Conservation (phyloP, 148 eudicot species). For the Diospyros lotus region DNA sequence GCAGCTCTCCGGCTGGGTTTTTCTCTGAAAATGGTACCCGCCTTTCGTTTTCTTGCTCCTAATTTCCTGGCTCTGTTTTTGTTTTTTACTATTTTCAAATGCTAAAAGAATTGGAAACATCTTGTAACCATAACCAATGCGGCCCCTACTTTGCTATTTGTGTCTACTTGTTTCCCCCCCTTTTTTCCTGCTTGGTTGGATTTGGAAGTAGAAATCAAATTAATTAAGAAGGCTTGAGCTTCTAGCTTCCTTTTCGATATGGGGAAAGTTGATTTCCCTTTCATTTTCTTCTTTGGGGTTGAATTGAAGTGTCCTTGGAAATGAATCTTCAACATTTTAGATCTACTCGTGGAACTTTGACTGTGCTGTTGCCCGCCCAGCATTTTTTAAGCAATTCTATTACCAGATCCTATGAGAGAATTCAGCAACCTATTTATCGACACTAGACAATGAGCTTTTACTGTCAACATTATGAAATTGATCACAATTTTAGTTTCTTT, state of each 20-base stretch:
- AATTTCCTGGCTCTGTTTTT: neutral
- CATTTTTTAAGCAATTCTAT: neutral
- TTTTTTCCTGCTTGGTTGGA: too few species aligned
- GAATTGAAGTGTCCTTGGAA: neutral
- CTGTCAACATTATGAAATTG: neutral
- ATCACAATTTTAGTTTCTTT: neutral
- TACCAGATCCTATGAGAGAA: too few species aligned
- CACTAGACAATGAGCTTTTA: too few species aligned
- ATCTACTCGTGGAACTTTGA: neutral
- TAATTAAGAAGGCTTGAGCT: too few species aligned
- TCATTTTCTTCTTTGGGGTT: neutral
- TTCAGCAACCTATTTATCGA: too few species aligned
- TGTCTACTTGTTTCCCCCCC: too few species aligned
- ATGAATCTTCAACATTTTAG: neutral
- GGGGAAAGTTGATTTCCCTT: neutral
- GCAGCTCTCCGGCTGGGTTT: slow-evolving; percentile 50
- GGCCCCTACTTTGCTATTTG: too few species aligned
- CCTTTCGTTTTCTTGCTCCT: slow-evolving; percentile 1
- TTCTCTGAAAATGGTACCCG: slow-evolving; percentile 28
- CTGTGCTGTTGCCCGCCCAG: neutral
- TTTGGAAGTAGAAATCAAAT: too few species aligned
- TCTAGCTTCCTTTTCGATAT: too few species aligned
- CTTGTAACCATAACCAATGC: neutral
- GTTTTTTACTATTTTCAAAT: neutral
- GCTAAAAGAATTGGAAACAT: neutral